phyloP scores from a whole-genome alignment of 129 eudicot genomes.

The Cynara cardunculus region DNA sequence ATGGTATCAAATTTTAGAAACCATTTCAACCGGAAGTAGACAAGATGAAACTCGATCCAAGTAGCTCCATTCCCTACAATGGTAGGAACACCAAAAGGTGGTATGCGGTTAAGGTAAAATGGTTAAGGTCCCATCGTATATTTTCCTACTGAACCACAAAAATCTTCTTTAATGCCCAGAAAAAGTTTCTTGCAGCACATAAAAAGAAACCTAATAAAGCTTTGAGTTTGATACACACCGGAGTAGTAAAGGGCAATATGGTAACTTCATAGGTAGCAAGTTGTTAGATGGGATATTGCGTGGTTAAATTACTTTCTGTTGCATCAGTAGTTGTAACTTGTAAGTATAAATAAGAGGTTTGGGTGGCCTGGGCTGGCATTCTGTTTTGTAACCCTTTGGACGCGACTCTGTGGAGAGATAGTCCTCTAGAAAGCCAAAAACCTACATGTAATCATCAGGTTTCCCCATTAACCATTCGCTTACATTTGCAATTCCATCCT shows the following conservation, averaged over 20 bases:
- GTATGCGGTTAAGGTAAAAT: neutral
- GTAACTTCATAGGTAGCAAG: neutral
- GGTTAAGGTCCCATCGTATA: neutral
- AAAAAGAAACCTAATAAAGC: neutral
- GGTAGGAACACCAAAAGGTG: neutral
- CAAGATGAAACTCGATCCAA: too few species aligned
- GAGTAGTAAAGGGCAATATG: neutral
- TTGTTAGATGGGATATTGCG: neutral
- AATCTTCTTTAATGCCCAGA: neutral
- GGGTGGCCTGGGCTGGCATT: too few species aligned
- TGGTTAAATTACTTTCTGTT: too few species aligned
- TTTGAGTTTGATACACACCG: neutral
- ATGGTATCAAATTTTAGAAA: too few species aligned
- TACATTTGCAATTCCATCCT: too few species aligned
- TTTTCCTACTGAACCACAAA: neutral
- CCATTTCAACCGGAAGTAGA: too few species aligned
- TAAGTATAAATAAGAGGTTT: too few species aligned
- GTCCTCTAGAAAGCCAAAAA: neutral
- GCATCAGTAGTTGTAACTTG: too few species aligned
- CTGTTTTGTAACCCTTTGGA: too few species aligned
- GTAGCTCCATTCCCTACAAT: too few species aligned
- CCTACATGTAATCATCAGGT: neutral
- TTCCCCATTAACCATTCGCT: neutral
- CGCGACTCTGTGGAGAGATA: neutral
- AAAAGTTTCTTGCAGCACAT: neutral